Base-by-base conservation (phyloP, 2,329 filamentous ascomycete species). In the Didymella glomerata region DNA sequence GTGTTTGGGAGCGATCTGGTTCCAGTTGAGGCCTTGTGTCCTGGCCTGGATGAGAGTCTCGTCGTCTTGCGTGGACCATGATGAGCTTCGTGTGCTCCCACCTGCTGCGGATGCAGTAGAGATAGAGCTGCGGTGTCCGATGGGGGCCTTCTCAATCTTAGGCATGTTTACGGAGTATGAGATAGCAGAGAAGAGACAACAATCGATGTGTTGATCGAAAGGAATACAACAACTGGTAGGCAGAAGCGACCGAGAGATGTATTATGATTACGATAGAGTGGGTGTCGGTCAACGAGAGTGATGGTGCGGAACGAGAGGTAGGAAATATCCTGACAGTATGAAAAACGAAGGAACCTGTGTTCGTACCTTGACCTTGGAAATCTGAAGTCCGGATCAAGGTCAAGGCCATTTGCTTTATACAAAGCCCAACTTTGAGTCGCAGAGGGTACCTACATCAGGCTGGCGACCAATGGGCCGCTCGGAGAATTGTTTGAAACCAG, bases 1-100 rank as follows among this genome's bases (percentile, higher is more conserved):
- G 78, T 92, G 87, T 62, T 84, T 86, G 61, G 83, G 83, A 68
- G 92, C 88, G 72, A 96, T 95, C 68, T 91, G 89, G 53, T 86
- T 85, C 92, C 92, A 96, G 78, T 93, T 94, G 74, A 93, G 84
- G 24, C 90, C 90, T 69, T 88, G 86, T 47, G 89, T 86, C 52
- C 92, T 86, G 16, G 91, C 90, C 42, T 82, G 79, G 62, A 94
- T 82, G 42, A 96, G 85, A 36, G 86, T 86, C 68, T 90, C 84
- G 76, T 96, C 92, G 67, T 95, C 91, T 47, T 86, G 83, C 1
- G 85, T 80, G 30, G 85, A 89, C 92, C 92, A 96, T 55, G 80
- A 79, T 9, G 79, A 78, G 61, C 72, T 78, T 36, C 79, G 75
- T 42, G 74, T 68, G 51, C 67, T 63, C 22, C 68, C 68, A 34